These are phyloP conservation scores for Trichoderma sp. DNA, from an alignment of 2,329 filamentous ascomycete species.

Conservation along the genomic window DNA sequence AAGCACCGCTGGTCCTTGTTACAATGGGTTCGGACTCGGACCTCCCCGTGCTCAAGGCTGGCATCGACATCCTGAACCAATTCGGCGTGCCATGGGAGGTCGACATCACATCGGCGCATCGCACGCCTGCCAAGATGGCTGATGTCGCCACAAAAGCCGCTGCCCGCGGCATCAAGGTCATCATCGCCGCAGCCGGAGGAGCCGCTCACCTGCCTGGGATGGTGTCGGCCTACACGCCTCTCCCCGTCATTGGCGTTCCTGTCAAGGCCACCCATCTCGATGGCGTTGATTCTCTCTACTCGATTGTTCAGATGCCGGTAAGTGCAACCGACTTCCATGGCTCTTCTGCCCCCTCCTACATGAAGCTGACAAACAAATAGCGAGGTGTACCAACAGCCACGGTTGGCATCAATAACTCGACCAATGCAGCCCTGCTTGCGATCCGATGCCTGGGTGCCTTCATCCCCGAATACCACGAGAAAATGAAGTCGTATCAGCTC, in stretches of 20 bases:
- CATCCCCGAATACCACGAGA: conserved; percentile 57
- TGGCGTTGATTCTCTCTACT: conserved; percentile 69
- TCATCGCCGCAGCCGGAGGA: conserved; percentile 76
- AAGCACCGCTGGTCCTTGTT: conserved; percentile 65
- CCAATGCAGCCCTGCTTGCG: conserved; percentile 74
- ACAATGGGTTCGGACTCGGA: conserved; percentile 87
- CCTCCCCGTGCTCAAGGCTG: conserved; percentile 66
- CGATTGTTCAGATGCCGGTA: conserved; percentile 78
- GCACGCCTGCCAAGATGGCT: conserved; percentile 71
- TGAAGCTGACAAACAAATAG: neutral
- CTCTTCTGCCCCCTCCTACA: conserved; percentile 39
- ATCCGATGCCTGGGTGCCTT: conserved; percentile 65
- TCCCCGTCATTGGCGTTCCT: conserved; percentile 78
- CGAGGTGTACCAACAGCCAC: conserved; percentile 72
- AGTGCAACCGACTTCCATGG: conserved; percentile 32
- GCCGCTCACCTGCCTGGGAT: conserved; percentile 76
- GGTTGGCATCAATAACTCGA: conserved; percentile 78
- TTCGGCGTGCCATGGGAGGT: conserved; percentile 73
- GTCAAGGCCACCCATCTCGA: conserved; percentile 74
- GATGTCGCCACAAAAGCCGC: conserved; percentile 66
- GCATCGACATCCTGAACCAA: conserved; percentile 66
- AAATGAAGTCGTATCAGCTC: conserved; percentile 63
- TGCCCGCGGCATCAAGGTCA: conserved; percentile 67
- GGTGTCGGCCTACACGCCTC: conserved; percentile 68
- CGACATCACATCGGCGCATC: conserved; percentile 78